Conservation (phyloP, 805 yeast genomes). For the Metschnikowia picachoensis region DNA sequence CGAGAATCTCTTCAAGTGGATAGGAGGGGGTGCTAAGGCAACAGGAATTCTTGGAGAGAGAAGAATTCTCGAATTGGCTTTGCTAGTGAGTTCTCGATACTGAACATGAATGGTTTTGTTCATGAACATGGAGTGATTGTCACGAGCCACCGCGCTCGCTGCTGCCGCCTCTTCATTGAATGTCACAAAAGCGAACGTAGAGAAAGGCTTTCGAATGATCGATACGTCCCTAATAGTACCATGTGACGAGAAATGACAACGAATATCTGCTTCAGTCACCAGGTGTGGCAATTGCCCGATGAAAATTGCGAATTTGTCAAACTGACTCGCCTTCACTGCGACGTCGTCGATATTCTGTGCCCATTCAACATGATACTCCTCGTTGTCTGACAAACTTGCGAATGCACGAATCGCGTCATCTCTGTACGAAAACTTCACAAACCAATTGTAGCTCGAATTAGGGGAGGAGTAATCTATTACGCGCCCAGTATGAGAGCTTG, state of each 20-base stretch:
- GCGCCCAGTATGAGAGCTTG: slow-evolving; percentile 35
- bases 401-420: slow-evolving; percentile 87
- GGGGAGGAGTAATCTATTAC: slow-evolving; percentile 10
- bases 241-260: slow-evolving; percentile 58
- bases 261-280: slow-evolving; percentile 53
- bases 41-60: slow-evolving; percentile 17
- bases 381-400: slow-evolving; percentile 57
- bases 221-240: slow-evolving; percentile 61
- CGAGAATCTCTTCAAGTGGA: slow-evolving; percentile 40
- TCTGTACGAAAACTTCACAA: slow-evolving; percentile 70
- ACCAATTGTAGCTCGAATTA: slow-evolving; percentile 49
- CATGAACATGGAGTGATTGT: slow-evolving; percentile 73
- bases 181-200: slow-evolving; percentile 70
- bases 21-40: slow-evolving; percentile 78
- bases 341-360: slow-evolving; percentile 68
- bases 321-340: slow-evolving; percentile 16
- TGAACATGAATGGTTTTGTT: slow-evolving; percentile 82
- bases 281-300: slow-evolving; percentile 65
- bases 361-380: slow-evolving; percentile 71
- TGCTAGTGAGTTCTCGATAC: slow-evolving; percentile 54
- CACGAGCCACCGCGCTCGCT: slow-evolving; percentile 81
- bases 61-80: slow-evolving; percentile 25
- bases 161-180: slow-evolving; percentile 67
- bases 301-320: slow-evolving; percentile 72
- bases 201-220: slow-evolving; percentile 46